phyloP scores from a whole-genome alignment of 768 basidiomycete species.

The Cantharellus anzutake region DNA sequence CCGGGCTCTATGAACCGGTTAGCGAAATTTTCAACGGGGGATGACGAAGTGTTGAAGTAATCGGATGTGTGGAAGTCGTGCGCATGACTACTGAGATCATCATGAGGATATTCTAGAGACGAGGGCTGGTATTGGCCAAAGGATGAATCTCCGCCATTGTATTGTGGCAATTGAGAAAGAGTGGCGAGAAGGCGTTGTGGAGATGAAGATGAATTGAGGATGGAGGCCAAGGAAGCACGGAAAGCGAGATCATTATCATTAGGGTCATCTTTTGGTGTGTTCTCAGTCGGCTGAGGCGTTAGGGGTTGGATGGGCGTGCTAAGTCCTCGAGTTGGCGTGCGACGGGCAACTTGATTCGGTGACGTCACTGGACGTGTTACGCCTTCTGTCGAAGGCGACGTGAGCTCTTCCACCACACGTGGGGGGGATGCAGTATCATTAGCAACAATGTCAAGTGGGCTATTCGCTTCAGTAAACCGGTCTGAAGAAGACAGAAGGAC shows the following conservation, averaged over 20 bases:
- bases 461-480: background rate
- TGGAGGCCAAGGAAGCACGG: background rate
- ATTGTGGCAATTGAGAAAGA: constrained; percentile 1
- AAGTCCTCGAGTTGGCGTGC: background rate
- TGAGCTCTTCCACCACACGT: background rate
- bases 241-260: constrained; percentile 1
- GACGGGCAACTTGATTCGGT: background rate
- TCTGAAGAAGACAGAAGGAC: background rate
- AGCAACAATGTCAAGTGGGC: background rate
- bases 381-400: background rate
- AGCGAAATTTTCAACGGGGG: background rate
- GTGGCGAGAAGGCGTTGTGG: constrained; percentile 3
- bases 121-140: background rate
- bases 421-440: background rate
- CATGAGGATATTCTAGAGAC: background rate
- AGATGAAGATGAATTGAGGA: constrained; percentile 1
- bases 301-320: background rate
- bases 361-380: background rate
- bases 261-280: background rate
- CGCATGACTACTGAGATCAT: background rate
- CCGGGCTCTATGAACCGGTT: background rate
- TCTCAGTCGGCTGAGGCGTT: background rate
- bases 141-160: background rate
- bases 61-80: too few relatives aligned
- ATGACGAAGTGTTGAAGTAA: background rate